A percentile compares a stretch with the other conserved stretches of the same genome.
phyloP scores from a whole-genome alignment of 108 stramenopile species.

The Mayamaea pseudoterrestris region DNA sequence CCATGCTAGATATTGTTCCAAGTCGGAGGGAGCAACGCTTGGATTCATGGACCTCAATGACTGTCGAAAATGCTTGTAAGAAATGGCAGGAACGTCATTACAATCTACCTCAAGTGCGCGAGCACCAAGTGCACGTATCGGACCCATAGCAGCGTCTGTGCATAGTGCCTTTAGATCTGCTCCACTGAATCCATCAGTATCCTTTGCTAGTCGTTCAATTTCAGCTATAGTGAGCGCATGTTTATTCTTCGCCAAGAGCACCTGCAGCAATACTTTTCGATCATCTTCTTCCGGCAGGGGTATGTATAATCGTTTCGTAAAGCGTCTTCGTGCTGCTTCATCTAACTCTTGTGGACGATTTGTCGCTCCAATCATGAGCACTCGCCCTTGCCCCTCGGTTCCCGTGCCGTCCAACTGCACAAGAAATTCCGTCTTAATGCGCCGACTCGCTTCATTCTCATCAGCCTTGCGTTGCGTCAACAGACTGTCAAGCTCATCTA shows the following conservation, averaged over 20 bases:
- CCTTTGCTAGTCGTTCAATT: slow-evolving; percentile 54
- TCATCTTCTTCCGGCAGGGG: slow-evolving; percentile 82
- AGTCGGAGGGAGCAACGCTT: slow-evolving; percentile 76
- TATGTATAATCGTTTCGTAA: slow-evolving; percentile 88
- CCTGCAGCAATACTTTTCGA: slow-evolving; percentile 58
- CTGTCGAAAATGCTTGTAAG: slow-evolving; percentile 75
- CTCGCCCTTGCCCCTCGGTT: slow-evolving; percentile 64
- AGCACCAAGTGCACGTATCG: slow-evolving; percentile 68
- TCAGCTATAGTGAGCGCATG: slow-evolving; percentile 58
- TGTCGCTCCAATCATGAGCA: slow-evolving; percentile 95
- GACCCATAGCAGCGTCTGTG: slow-evolving; percentile 93
- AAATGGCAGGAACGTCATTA: slow-evolving; percentile 79
- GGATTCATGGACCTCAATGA: slow-evolving; percentile 70
- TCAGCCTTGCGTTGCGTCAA: slow-evolving; percentile 83
- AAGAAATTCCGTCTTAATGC: slow-evolving; percentile 92
- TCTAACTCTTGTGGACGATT: slow-evolving; percentile 98
- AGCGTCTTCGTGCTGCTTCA: slow-evolving; percentile 96
- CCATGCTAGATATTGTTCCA: slow-evolving; percentile 68
- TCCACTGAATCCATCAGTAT: slow-evolving; percentile 85
- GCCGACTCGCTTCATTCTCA: slow-evolving; percentile 90
- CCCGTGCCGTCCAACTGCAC: slow-evolving; percentile 90
- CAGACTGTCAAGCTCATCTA: slow-evolving; percentile 94
- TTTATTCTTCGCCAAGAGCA: slow-evolving; percentile 73
- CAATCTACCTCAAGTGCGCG: slow-evolving; percentile 51
- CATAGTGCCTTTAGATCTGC: slow-evolving; percentile 88